Evolutionary conservation across 2,329 filamentous ascomycete genomes (phyloP).

Genomic region (Colletotrichum paranaense): DNA sequence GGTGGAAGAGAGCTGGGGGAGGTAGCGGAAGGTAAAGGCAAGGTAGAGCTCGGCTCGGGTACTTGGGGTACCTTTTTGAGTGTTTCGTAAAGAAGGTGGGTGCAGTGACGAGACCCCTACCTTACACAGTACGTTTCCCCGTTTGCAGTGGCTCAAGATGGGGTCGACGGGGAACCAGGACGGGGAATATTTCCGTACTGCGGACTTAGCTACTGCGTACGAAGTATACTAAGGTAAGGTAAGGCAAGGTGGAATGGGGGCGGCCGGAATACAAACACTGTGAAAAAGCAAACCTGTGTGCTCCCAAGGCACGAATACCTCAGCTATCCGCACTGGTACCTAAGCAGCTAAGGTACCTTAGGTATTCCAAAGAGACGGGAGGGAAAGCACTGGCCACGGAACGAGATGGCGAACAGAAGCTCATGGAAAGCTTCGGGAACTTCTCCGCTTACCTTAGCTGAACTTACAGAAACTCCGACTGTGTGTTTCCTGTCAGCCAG

Average conservation of each 20-base stretch:
- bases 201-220: background rate
- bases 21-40: background rate
- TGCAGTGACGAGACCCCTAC: slow-evolving; percentile 19
- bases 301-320: background rate
- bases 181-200: background rate
- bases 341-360: too few relatives aligned
- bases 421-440: slow-evolving; percentile 10
- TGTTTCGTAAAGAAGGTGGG: slow-evolving; percentile 23
- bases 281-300: background rate
- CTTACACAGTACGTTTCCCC: background rate
- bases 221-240: background rate
- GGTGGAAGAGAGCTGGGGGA: background rate
- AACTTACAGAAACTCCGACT: background rate
- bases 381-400: background rate
- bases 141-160: slow-evolving; percentile 14
- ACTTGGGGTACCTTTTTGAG: slow-evolving; percentile 7
- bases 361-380: background rate
- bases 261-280: background rate
- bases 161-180: background rate
- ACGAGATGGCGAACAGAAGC: background rate
- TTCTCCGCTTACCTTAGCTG: background rate
- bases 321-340: too few relatives aligned
- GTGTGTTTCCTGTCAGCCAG: background rate
- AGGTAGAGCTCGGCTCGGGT: slow-evolving; percentile 25
- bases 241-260: background rate